Base-by-base conservation (phyloP, 371 early-diverging fungal species). In the Nematocida major region DNA sequence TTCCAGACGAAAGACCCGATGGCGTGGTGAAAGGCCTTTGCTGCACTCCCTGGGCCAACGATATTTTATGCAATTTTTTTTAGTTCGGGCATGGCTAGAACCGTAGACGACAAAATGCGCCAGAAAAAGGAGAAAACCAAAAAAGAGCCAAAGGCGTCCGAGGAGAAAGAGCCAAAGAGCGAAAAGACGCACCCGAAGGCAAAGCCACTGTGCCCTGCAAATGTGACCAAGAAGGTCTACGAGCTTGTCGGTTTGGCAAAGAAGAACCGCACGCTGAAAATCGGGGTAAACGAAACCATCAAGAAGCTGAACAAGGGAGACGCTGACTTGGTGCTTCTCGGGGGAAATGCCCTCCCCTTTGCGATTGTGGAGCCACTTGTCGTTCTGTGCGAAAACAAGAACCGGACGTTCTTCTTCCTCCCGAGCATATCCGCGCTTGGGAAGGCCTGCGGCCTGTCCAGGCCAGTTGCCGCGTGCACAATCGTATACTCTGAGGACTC, bases 261-360 rank as follows among this genome's bases (percentile, higher is more conserved):
- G 51, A 92, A 93, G 87, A 93, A 93, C 89, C 93, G 93, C 88
- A 95, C 95, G 87, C 88, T 96, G 73, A 94, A 92, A 88, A 94
- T 92, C 89, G 99, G 99, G 81, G 95, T 95, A 80, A 98, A 98
- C 89, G 99, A 97, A 87, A 91, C 93, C 30, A 96, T 95, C 82
- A 98, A 98, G 89, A 93, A 94, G 57, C 88, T 98, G 54, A 96
- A 97, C 89, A 92, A 96, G 83, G 96, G 96, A 87, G 94, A 93
- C 80, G 89, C 95, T 73, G 93, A 96, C 87, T 93, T 97, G 85
- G 93, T 97, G 81, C 89, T 98, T 81, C 89, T 98, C 90, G 92
- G 97, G 78, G 95, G 93, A 80, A 96, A 97, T 87, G 89, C 93
- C 67, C 92, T 91, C 85, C 97, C 97, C 39, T 87, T 95, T 63